Base-by-base conservation (phyloP, 2,329 filamentous ascomycete species). In the Aspergillus spinulosporus region DNA sequence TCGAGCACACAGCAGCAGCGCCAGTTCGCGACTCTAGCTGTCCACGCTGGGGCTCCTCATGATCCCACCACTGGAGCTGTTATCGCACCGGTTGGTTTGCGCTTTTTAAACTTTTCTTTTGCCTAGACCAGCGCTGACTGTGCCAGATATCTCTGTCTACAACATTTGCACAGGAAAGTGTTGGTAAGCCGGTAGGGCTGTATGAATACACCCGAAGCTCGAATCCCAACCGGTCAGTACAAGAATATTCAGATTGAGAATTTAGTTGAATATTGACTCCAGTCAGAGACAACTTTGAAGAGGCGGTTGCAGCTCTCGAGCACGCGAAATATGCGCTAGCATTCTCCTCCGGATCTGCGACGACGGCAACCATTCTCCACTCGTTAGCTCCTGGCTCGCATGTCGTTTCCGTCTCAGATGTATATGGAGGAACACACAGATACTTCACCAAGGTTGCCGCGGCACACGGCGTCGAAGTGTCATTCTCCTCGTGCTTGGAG, bases 361-460 rank as follows among this genome's bases (percentile, higher is more conserved):
- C 94, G 53, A 99, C 94, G 0, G 93, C 94, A 59, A 90, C 85
- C 66, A 91, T 99, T 69, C 85, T 99, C 57, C 94, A 97, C 78
- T 94, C 90, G 65, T 84, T 99, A 56, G 92, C 93, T 26, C 83
- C 89, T 9, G 92, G 92, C 61, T 94, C 90, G 47, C 94, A 99
- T 78, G 90, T 99, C 68, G 88, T 99, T 67, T 97, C 92, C 59
- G 91, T 99, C 47, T 96, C 92, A 45, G 94, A 99, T 74, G 92
- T 99, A 67, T 99, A 99, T 75, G 94, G 94, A 66, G 94, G 94
- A 66, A 99, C 94, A 42, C 94, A 99, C 79, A 85, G 94, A 69
- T 99, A 99, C 81, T 99, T 99, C 81, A 99, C 94, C 63, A 92
- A 97, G 78, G 94, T 97, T 49, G 94, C 94, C 56, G 87, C 90